Evolutionary conservation across 2,329 filamentous ascomycete species (phyloP), one percentile per base, ranked within the genome.

Genomic region (Eutypella sp.): DNA sequence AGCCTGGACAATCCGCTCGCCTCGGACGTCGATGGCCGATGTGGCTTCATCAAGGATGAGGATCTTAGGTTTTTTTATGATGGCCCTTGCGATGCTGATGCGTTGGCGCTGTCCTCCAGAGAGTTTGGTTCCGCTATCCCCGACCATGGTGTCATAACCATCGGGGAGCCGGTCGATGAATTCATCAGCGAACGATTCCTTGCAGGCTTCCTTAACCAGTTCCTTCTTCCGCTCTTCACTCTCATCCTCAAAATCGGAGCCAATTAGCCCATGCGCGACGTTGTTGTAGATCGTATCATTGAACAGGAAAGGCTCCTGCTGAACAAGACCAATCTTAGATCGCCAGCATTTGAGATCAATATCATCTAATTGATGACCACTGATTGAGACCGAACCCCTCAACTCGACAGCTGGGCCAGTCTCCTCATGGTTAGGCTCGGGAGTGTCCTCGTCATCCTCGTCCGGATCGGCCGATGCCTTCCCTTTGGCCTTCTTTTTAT

Each of bases 71-170:
- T 84, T 74, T 47, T 84, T 81, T 40, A 91, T 75, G 49, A 92
- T 88, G 33, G 82, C 84, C 24, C 87, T 75, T 1, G 87, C 86
- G 50, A 90, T 90, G 2, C 87, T 85, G 20, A 95, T 76, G 5
- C 89, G 79, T 62, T 95, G 89, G n/a, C 87, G 79, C 62, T 95
- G 89, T 1, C 89, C 89, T n/a, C 88, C 86, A 10, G 85, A 89
- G 1, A 95, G 70, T 60, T 87, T 89, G 40, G 85, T 84, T 4
- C 89, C 89, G 23, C 78, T 78, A 58, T 92, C 87, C 1, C 89
- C 89, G 1, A 93, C 87, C 8, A 78, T 66, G 0, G 88, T 89
- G 4, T 85, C 75, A 58, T 91, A 91, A 2, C 81, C 79, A 38
- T 75, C 65, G 2, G 84, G 84, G 3, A 88, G 68, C 18, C 75